A percentile compares a stretch with the other conserved stretches of the same genome.
Conservation (phyloP, 805 yeast genomes). For the Pichia paraexigua region DNA sequence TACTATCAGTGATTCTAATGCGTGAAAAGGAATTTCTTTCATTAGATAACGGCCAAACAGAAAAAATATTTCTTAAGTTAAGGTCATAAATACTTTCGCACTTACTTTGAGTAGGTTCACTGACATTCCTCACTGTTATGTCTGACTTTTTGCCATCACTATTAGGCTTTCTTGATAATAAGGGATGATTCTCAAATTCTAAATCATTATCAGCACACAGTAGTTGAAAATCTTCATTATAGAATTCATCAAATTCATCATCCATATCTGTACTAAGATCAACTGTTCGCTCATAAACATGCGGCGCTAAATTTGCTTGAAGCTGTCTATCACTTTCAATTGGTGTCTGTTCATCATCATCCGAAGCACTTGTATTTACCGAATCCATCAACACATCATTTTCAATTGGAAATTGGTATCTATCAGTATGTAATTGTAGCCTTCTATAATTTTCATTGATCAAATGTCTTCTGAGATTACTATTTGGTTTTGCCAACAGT, state of each 20-base stretch:
- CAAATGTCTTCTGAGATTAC: neutral
- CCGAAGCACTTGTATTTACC: neutral
- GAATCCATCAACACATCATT: neutral
- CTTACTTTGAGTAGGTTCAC: neutral
- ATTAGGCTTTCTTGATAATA: neutral
- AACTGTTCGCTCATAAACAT: neutral
- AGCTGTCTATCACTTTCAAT: neutral
- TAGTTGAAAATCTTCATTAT: neutral
- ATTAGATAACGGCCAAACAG: neutral
- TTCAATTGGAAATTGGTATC: neutral
- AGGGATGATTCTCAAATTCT: neutral
- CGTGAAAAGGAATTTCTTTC: neutral
- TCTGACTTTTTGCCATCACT: neutral
- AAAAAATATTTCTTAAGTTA: neutral
- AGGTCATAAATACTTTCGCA: neutral
- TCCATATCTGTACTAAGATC: neutral
- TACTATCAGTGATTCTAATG: neutral
- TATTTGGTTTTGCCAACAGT: constrained; percentile 1
- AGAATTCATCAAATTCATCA: neutral
- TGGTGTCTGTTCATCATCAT: neutral
- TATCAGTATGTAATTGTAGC: neutral
- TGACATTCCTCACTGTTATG: neutral
- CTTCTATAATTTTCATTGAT: neutral
- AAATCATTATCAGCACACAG: neutral
- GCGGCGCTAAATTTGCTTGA: no score